Conservation (phyloP, 169 alveolate genomes). For the Plasmodium inui region DNA sequence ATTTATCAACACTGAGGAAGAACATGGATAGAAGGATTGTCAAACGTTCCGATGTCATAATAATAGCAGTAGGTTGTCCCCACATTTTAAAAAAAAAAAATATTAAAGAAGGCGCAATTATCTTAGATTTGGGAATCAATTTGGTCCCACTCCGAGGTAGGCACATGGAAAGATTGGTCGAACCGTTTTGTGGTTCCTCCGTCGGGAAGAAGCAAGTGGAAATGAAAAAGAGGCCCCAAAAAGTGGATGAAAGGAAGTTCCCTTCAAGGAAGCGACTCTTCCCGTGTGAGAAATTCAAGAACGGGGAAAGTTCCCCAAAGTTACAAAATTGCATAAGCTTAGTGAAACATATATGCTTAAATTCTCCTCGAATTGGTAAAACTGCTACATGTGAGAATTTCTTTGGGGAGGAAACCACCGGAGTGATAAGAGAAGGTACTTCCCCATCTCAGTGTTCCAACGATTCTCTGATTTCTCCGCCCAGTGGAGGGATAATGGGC, state of each 20-base stretch:
- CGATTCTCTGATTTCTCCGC: neutral
- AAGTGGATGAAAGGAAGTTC: neutral
- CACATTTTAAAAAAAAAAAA: slow-evolving; percentile 22
- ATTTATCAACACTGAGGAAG: neutral
- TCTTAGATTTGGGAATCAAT: slow-evolving; percentile 59
- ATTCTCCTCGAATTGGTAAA: neutral
- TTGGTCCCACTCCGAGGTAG: neutral
- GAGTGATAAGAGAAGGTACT: neutral
- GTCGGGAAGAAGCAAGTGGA: neutral
- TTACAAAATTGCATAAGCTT: neutral
- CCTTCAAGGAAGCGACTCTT: neutral
- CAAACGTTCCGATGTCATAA: slow-evolving; percentile 25
- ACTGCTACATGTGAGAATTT: neutral
- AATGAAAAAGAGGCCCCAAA: neutral
- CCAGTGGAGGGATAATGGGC: neutral
- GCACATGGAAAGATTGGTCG: neutral
- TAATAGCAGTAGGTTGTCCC: slow-evolving; percentile 34
- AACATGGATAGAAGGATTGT: slow-evolving; percentile 29
- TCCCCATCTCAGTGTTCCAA: neutral
- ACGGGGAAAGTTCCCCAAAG: neutral
- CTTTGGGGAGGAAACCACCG: neutral
- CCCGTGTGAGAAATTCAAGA: neutral
- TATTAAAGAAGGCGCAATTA: slow-evolving; percentile 30
- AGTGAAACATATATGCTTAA: neutral
- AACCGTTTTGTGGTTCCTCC: neutral